A percentile compares a stretch with the other conserved stretches of the same genome.
Conservation (phyloP, 2,329 filamentous ascomycete species). For the Blumeriella jaapii region DNA sequence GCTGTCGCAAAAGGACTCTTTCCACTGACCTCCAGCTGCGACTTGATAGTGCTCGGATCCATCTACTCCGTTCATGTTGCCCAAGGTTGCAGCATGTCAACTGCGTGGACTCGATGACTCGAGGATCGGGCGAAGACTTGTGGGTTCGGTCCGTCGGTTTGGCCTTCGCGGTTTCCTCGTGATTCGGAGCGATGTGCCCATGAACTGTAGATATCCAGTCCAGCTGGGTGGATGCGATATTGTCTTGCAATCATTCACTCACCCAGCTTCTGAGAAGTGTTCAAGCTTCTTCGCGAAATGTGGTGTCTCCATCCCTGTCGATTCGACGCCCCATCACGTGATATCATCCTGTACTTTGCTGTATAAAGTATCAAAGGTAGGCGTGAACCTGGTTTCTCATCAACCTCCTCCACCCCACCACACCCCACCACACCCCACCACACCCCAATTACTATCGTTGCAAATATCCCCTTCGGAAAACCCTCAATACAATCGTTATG, state of each 20-base stretch:
- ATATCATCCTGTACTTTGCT: background rate
- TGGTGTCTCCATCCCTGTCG: conserved; percentile 3
- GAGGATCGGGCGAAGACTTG: too few species aligned
- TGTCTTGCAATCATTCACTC: too few species aligned
- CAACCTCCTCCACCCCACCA: conserved; percentile 1
- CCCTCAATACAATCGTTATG: too few species aligned
- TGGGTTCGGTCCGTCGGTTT: background rate
- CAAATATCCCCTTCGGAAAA: too few species aligned
- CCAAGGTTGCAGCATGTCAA: conserved; percentile 16
- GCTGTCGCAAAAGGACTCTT: too few species aligned
- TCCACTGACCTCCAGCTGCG: conserved; percentile 33
- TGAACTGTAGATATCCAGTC: conserved; percentile 2
- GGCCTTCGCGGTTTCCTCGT: too few species aligned
- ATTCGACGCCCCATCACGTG: conserved; percentile 16
- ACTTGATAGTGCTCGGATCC: conserved; percentile 43
- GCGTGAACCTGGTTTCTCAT: background rate
- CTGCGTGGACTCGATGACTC: too few species aligned
- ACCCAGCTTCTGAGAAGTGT: too few species aligned
- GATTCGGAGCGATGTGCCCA: too few species aligned
- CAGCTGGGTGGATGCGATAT: conserved; percentile 4
- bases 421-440: too few species aligned
- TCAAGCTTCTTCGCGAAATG: conserved; percentile 5
- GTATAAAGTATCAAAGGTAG: background rate
- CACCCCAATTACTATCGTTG: too few species aligned
- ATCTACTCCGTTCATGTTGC: conserved; percentile 54